These are phyloP conservation scores for Funneliformis caledonium DNA, from an alignment of 371 early-diverging fungal species.

Conservation along the genomic window DNA sequence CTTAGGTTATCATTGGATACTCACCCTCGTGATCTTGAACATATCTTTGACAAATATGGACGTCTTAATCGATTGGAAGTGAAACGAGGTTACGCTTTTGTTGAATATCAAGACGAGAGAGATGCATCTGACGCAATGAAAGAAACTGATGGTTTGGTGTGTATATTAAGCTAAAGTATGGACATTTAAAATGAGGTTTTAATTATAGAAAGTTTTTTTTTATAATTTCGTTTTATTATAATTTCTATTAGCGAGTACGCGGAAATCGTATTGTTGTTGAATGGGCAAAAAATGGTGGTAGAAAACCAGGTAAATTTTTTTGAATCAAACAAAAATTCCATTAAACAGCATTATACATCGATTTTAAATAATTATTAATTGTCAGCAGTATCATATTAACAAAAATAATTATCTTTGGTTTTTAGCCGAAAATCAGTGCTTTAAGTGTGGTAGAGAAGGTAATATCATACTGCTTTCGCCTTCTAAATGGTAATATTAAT, in stretches of 20 bases:
- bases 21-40: constrained; percentile 38
- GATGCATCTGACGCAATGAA: constrained; percentile 37
- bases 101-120: constrained; percentile 30
- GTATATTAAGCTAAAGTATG: neutral
- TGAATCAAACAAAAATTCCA: neutral
- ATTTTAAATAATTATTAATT: too few relatives aligned
- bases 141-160: constrained; percentile 36
- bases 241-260: constrained; percentile 33
- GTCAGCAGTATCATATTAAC: neutral
- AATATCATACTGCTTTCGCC: neutral
- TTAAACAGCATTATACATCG: too few relatives aligned
- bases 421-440: constrained; percentile 37
- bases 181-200: neutral
- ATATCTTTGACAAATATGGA: constrained; percentile 40
- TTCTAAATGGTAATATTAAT: neutral
- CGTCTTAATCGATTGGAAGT: constrained; percentile 35
- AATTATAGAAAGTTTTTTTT: neutral
- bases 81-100: constrained; percentile 39
- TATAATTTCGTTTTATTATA: neutral
- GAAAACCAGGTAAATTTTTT: constrained; percentile 30
- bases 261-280: constrained; percentile 38
- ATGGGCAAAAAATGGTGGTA: constrained; percentile 39
- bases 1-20: constrained; percentile 33
- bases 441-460: constrained; percentile 38
- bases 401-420: neutral